Percentiles rank a stretch among this genome's conserved stretches.
These are phyloP conservation scores for Globisporangium uncinulatum DNA, from an alignment of 352 stramenopile species.

Conservation along the genomic window DNA sequence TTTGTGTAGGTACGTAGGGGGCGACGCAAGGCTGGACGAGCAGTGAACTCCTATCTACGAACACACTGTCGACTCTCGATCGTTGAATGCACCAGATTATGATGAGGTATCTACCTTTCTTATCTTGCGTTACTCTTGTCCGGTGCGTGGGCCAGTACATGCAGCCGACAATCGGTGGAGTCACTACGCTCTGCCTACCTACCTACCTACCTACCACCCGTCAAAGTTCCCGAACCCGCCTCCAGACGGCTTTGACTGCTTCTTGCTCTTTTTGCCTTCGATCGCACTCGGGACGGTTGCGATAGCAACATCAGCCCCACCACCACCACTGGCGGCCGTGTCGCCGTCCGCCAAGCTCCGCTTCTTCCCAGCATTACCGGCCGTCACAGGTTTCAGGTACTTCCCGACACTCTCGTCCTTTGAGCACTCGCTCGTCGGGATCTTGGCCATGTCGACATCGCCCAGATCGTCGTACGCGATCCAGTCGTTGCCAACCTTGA, in stretches of 20 bases:
- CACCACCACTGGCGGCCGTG: neutral
- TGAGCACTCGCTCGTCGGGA: slow-evolving; percentile 30
- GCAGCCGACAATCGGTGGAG: too few species aligned
- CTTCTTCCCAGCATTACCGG: slow-evolving; percentile 16
- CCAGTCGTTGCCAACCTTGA: slow-evolving; percentile 78
- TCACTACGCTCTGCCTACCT: neutral
- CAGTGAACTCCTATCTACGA: neutral
- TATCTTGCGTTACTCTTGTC: too few species aligned
- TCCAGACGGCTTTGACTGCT: slow-evolving; percentile 19
- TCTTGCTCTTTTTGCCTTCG: slow-evolving; percentile 75
- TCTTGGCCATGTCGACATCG: slow-evolving; percentile 43
- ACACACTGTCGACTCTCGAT: neutral
- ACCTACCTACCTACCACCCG: slow-evolving; percentile 38
- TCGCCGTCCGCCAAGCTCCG: slow-evolving; percentile 15
- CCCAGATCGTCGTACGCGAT: slow-evolving; percentile 71
- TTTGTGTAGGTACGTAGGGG: neutral
- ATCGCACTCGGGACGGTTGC: slow-evolving; percentile 38
- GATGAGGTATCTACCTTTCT: too few species aligned
- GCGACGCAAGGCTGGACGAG: neutral
- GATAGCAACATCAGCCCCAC: neutral
- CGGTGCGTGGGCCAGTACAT: too few species aligned
- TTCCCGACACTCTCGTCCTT: slow-evolving; percentile 64
- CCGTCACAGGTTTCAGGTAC: slow-evolving; percentile 36
- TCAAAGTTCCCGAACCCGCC: slow-evolving; percentile 78
- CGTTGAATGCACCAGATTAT: neutral